A percentile compares a stretch with the other conserved stretches of the same genome.
Evolutionary conservation across 73 alveolate genomes (phyloP).

Genomic region (Paramecium tetraurelia): DNA sequence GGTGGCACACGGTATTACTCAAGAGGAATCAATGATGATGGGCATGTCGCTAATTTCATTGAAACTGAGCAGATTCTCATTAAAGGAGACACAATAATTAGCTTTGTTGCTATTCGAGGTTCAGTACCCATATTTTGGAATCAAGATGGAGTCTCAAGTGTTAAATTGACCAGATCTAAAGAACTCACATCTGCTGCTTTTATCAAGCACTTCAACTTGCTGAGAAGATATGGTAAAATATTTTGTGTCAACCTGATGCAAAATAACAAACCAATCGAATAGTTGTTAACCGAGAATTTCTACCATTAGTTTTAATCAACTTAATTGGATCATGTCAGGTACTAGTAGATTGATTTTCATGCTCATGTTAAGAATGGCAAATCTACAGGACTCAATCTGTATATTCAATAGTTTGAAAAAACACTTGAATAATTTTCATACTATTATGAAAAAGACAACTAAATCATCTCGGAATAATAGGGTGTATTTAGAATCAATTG

Average conservation of each 20-base stretch:
- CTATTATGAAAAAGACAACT: neutral
- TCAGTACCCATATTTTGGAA: constrained; percentile 88
- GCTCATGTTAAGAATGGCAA: constrained; percentile 64
- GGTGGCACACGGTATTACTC: constrained; percentile 97
- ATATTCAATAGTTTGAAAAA: constrained; percentile 28
- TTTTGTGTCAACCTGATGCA: constrained; percentile 65
- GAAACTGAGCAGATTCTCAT: constrained; percentile 93
- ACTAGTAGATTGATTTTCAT: constrained; percentile 72
- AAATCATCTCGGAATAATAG: constrained; percentile 49
- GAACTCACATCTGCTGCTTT: constrained; percentile 67
- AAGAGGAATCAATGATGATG: constrained; percentile 98
- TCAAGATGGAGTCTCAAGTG: constrained; percentile 66
- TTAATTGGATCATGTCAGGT: constrained; percentile 6
- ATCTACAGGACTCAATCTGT: constrained; percentile 4
- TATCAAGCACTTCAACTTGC: constrained; percentile 65
- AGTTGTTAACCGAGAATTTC: constrained; percentile 56
- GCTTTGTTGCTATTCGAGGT: constrained; percentile 88
- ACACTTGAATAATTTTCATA: constrained; percentile 46
- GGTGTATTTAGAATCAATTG: constrained; percentile 93
- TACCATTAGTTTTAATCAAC: neutral
- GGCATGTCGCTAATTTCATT: constrained; percentile 94
- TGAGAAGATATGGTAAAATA: constrained; percentile 61
- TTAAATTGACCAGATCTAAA: constrained; percentile 47
- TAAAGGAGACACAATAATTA: constrained; percentile 41
- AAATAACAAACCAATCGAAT: constrained; percentile 63